phyloP scores from a whole-genome alignment of 2,329 filamentous ascomycete genomes.

The Metarhizium guizhouense region DNA sequence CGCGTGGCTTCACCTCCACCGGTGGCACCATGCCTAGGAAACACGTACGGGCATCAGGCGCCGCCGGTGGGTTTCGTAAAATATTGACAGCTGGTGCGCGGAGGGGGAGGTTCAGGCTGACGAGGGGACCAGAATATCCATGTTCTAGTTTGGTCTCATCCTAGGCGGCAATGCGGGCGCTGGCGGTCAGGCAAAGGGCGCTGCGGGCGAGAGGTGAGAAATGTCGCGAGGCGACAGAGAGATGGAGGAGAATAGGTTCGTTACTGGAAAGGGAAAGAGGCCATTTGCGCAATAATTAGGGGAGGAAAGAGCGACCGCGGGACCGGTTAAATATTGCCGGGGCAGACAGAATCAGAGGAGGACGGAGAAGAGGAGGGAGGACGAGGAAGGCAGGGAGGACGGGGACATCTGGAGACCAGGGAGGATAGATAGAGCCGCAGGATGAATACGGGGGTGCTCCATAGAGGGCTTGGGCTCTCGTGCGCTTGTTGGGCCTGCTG shows the following conservation, averaged over 20 bases:
- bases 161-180: not conserved
- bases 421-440: not conserved
- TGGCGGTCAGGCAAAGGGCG: not conserved
- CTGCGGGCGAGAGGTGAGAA: not conserved
- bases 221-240: not conserved
- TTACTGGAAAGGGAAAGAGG: constrained; percentile 8
- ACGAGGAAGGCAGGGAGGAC: not conserved
- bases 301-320: not conserved
- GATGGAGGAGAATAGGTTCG: not conserved
- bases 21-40: constrained; percentile 1
- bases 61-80: not conserved
- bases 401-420: no score
- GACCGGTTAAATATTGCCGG: not conserved
- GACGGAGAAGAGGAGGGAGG: not conserved
- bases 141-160: not conserved
- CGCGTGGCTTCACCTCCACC: constrained; percentile 6
- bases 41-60: not conserved
- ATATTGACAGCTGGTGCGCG: not conserved
- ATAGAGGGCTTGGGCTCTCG: no score
- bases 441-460: no score
- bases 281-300: not conserved
- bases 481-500: no score
- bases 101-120: not conserved
- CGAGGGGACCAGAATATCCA: not conserved
- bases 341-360: not conserved